Evolutionary conservation across 306 rosid species (phyloP), one percentile per base, ranked within the genome.

Genomic region (Corylus americana): DNA sequence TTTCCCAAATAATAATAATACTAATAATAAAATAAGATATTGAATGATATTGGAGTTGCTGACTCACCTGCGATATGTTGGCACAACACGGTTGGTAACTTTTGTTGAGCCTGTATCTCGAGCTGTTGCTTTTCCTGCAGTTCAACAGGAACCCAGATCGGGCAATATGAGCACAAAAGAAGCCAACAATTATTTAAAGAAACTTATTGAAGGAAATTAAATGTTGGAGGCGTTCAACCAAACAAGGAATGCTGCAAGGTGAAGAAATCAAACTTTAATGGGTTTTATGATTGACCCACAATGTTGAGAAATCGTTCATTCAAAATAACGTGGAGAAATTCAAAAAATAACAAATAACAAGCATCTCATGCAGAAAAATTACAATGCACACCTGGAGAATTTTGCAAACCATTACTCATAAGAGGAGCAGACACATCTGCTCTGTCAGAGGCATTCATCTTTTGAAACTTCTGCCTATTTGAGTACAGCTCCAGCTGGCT

Each of bases 31-130:
- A 44, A 44, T 25, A 69, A 73, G 53, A 80, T 10, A 45, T 44
- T 74, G 35, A 75, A 22, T 31, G 61, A 42, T 45, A 39, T 31
- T 45, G 8, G 29, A 77, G 61, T 77, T 18, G 51, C 48, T 3
- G 50, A 72, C 88, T 74, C 66, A 83, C 96, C 97, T 86, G 63
- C 94, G 97, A 83, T 78, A 68, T 54, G 85, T 89, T 61, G 93
- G 98, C 85, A 91, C 86, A 3, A 47, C 88, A 58, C 93, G 97
- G 47, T 85, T 90, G 81, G 80, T 76, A 74, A 82, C 85, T 83
- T 87, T 86, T 50, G 83, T 74, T 62, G 80, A 54, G 63, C 77
- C 84, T 51, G 80, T 18, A 77, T 85, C 83, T 64, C 70, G 83
- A 45, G 80, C 75, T 54, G 81, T 83, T 79, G 79, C 86, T 81